phyloP scores from a whole-genome alignment of 345 rosid genomes.

The Eucalyptus camaldulensis region DNA sequence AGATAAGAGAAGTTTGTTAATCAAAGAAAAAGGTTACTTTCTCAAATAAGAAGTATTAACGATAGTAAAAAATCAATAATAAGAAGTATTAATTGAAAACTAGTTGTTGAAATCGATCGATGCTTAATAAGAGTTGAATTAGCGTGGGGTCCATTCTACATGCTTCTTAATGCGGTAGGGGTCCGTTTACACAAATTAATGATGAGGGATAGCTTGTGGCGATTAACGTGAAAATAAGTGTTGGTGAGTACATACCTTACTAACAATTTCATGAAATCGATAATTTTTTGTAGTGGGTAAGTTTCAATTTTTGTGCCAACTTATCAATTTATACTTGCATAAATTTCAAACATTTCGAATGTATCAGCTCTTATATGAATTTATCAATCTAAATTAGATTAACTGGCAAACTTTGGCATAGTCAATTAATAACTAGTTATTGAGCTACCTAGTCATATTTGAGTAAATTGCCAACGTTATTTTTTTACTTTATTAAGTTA shows the following conservation, averaged over 20 bases:
- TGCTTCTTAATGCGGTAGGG: background rate
- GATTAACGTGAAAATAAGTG: background rate
- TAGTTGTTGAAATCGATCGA: background rate
- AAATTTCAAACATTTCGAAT: background rate
- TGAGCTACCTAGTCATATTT: background rate
- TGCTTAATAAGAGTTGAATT: background rate
- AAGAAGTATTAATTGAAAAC: background rate
- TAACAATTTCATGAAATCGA: background rate
- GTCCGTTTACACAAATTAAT: background rate
- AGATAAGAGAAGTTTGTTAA: background rate
- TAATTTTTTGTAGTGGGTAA: background rate
- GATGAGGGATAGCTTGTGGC: background rate
- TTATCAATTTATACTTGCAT: background rate
- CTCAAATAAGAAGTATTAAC: background rate
- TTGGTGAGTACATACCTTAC: background rate
- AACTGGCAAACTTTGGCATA: background rate
- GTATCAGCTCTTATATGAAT: background rate
- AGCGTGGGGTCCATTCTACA: background rate
- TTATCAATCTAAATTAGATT: background rate
- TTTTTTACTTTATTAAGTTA: background rate
- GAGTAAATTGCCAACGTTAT: background rate
- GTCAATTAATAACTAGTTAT: background rate
- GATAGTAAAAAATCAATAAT: background rate
- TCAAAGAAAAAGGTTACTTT: background rate
- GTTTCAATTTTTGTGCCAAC: background rate